These are phyloP conservation scores for Sclerotiophoma versabilis DNA, from an alignment of 2,329 filamentous ascomycete species.

Conservation along the genomic window DNA sequence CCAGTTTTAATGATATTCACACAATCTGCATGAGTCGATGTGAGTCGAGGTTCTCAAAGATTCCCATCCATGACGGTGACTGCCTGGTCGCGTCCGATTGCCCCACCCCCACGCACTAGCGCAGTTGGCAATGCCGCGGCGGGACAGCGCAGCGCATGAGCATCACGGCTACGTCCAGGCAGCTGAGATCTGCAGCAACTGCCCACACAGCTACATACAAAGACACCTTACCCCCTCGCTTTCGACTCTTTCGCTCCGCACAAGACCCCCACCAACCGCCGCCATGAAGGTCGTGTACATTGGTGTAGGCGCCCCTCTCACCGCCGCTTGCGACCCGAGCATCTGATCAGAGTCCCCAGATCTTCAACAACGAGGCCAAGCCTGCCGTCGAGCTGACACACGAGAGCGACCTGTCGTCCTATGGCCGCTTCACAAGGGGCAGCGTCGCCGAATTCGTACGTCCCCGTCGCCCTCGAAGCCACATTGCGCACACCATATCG, in stretches of 20 bases:
- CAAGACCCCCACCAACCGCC: conserved; percentile 12
- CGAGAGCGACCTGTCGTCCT: conserved; percentile 79
- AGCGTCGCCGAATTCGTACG: conserved; percentile 45
- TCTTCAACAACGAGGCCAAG: conserved; percentile 79
- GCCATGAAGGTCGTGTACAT: conserved; percentile 88
- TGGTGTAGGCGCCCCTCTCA: conserved; percentile 66
- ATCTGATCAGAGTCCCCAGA: conserved; percentile 57
- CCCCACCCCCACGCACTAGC: conserved; percentile 33
- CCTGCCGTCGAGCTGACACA: conserved; percentile 77
- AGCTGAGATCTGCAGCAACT: not conserved
- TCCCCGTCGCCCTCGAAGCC: not conserved
- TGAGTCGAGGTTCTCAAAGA: conserved; percentile 15
- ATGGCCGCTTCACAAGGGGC: conserved; percentile 76
- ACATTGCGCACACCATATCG: not conserved
- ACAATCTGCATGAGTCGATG: conserved; percentile 1
- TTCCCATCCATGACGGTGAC: conserved; percentile 27
- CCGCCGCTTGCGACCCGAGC: conserved; percentile 20
- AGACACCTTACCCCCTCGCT: not conserved
- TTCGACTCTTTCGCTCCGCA: not conserved
- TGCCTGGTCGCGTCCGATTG: conserved; percentile 26
- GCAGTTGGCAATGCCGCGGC: conserved; percentile 26
- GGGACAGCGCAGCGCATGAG: conserved; percentile 7
- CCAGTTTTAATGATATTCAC: not conserved
- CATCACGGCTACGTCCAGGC: conserved; percentile 9
- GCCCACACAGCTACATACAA: not conserved